Evolutionary conservation across 2,329 filamentous ascomycete species (phyloP).

Genomic region (Thelonectria rubi): DNA sequence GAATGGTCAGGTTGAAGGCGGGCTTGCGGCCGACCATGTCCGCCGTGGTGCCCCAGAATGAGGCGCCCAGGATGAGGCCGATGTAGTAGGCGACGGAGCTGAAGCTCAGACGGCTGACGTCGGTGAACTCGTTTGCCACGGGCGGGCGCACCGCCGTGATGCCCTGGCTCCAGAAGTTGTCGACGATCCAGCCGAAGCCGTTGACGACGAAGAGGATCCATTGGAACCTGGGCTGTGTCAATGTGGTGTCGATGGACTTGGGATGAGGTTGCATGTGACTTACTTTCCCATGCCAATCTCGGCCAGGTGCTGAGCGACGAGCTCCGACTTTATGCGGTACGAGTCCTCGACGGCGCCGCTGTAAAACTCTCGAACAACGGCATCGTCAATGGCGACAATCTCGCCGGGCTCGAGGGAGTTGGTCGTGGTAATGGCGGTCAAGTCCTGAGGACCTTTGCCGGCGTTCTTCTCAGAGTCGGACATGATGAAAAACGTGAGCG

Average conservation of each 20-base stretch:
- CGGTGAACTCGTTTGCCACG: conserved; percentile 47
- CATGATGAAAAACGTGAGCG: conserved; percentile 9
- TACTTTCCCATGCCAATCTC: conserved; percentile 49
- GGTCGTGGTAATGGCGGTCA: conserved; percentile 14
- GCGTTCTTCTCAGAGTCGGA: conserved; percentile 18
- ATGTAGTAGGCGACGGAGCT: conserved; percentile 49
- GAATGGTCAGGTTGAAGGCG: conserved; percentile 56
- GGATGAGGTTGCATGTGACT: conserved; percentile 15
- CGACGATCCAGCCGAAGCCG: conserved; percentile 57
- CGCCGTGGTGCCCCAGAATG: conserved; percentile 55
- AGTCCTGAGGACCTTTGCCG: conserved; percentile 11
- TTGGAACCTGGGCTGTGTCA: conserved; percentile 45
- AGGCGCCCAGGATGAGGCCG: conserved; percentile 56
- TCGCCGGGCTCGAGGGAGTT: conserved; percentile 24
- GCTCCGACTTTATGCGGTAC: conserved; percentile 47
- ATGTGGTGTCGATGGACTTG: background rate
- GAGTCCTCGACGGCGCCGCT: conserved; percentile 43
- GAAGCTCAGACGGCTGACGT: conserved; percentile 45
- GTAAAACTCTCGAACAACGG: conserved; percentile 45
- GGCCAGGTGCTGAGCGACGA: conserved; percentile 42
- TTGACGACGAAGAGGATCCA: conserved; percentile 56
- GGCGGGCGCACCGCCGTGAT: conserved; percentile 48
- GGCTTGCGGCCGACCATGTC: conserved; percentile 54
- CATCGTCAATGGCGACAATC: conserved; percentile 20
- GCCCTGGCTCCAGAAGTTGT: conserved; percentile 53